Evolutionary conservation across 257 asterid genomes (phyloP), one percentile per base, ranked within the genome.

Genomic region (Euphrasia confusa): DNA sequence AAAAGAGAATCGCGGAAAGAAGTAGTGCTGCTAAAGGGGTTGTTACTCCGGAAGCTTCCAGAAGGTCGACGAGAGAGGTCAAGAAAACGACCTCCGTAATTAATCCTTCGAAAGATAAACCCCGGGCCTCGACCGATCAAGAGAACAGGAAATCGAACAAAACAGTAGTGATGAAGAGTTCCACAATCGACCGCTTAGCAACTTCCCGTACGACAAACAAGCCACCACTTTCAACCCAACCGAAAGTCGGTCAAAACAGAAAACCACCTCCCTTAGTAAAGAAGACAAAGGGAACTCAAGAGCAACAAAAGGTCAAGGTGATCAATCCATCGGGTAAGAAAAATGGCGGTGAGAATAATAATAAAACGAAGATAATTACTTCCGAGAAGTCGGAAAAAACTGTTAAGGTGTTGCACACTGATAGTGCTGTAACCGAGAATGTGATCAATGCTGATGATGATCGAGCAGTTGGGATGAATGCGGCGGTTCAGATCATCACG

Each of bases 1-100:
- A 88, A 56, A 85, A 78, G 78, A 77, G 96, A 74, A 88, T 85
- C 24, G 95, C 96, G 0, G 92, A 83, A 75, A 81, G 96, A 83
- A 85, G 88, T 72, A 74, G 74, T 65, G 75, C 76, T 65, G 76
- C 81, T 14, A 79, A 67, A 60, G 81, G 78, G 3, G 26, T 12
- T 61, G 61, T 63, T 60, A 17, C 61, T 9, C 58, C 71, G 10
- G 73, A 67, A 50, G 63, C 67, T 50, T 27, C 82, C 15, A 84
- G 69, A 60, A 74, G 60, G 76, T 54, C 65, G 27, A 14, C 75
- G 40, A 80, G 56, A 58, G 89, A 71, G 68, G 71, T 42, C 69
- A 80, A 78, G 70, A 71, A 72, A 72, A 39, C 9, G n/a, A 53
- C 30, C 26, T 50, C 79, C 45, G 24, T 21, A 21, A 30, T 54